Base-by-base conservation (phyloP, 2,329 filamentous ascomycete species). In the Trichophyton equinum region DNA sequence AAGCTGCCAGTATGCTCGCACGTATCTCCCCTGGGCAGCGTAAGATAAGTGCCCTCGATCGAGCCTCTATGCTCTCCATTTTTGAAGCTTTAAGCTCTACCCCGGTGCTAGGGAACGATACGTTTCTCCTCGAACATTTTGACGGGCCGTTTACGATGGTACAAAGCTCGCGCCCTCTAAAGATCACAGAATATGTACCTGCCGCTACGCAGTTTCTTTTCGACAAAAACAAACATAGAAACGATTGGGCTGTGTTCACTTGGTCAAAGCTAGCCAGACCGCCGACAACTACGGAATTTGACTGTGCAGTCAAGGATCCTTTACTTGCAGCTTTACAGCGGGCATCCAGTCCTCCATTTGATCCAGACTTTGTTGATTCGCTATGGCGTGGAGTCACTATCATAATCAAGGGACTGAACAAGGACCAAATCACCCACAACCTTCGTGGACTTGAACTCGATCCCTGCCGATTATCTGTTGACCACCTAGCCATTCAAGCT, bases 11-110 rank as follows among this genome's bases (percentile, higher is more conserved):
- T 1, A 79, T 81, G 58, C 79, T 87, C 46, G 74, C 76, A 62
- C 72, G 73, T 11, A 71, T 80, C 6, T 77, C 82, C 1, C 76
- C 78, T 2, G 74, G 79, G 49, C 68, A 79, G 61, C 78, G 83
- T 44, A 77, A 74, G 22, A 75, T 83, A 40, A 72, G 73, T 59
- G 72, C 77, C 27, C 71, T 85, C 27, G 78, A 82, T 30, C 75
- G 81, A 1, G 77, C 82, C 30, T 84, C 89, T 5, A 82, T 95
- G 58, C 82, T 94, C 62, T 86, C 89, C 9, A 82, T 97, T 33
- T 96, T 95, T 68, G 92, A 97, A 72, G 86, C 88, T 0, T 77
- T 97, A 58, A 95, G 91, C 71, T 95, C 88, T 72, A 84, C 91
- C 65, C 81, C 87, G 0, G 90, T 95, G 70, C 78, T 96, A 63